Base-by-base conservation (phyloP, 2,329 filamentous ascomycete genomes). In the Lecanosticta acicola region DNA sequence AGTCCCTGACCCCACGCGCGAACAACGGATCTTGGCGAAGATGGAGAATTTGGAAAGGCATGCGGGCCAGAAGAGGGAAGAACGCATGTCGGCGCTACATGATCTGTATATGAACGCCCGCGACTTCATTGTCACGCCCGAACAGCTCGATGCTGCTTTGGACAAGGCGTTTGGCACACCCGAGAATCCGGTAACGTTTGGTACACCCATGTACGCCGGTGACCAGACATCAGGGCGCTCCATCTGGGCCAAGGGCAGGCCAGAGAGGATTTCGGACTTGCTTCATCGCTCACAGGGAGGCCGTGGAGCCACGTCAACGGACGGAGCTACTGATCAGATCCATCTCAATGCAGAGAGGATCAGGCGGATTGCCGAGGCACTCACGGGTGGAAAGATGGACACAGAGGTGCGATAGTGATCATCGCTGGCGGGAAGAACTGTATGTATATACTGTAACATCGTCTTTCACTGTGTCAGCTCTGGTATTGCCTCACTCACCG, bases 71-170 rank as follows among this genome's bases (percentile, higher is more conserved):
- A 58, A 57, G 36, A 49, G 50, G n/a, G 55, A 53, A 16, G 51
- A 60, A 24, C 57, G 63, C 3, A 47, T 79, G 50, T 80, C 91
- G 55, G 78, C 83, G 13, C 70, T 98, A 21, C 87, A 95, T 68
- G 82, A 87, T 48, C 77, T 98, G 10, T 98, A 98, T 70, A 85
- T 93, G 71, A 85, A 89, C 58, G 89, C 93, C 3, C 79, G 85
- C 19, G 73, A 80, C 32, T 98, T 97, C 70, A 96, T 98, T 63
- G 83, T 88, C 14, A 83, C 78, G 18, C 89, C 94, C 65, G 71
- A 76, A 41, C 84, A 94, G 65, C 77, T 98, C 26, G 78, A 85
- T 57, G 73, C 74, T 13, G 78, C 81, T 54, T 83, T 96, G 46
- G 84, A 94, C 17, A 70, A 75, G 52, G 75, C 84, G n/a, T 98